Conservation (phyloP, 345 rosid genomes). For the Sapria himalayana region DNA sequence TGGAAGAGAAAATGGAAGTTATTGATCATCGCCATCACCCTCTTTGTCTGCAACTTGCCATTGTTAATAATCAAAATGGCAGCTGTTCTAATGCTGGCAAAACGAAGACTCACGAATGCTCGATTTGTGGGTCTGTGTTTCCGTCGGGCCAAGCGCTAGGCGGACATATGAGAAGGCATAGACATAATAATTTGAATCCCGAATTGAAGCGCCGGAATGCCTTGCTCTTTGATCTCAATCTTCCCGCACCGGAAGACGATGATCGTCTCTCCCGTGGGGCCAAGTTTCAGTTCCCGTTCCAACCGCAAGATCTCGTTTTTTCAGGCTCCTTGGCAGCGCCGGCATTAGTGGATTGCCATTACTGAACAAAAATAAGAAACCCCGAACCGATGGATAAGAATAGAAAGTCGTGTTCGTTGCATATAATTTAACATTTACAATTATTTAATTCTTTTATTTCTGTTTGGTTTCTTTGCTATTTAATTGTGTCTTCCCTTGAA, state of each 20-base stretch:
- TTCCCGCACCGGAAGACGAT: slow-evolving; percentile 83
- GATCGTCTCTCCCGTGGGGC: slow-evolving; percentile 18
- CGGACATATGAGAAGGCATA: slow-evolving; percentile 96
- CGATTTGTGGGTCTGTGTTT: slow-evolving; percentile 82
- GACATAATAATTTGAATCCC: slow-evolving; percentile 8
- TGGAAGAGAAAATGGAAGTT: slow-evolving; percentile 14
- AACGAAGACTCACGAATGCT: slow-evolving; percentile 85
- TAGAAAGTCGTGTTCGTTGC: no score
- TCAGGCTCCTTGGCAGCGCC: no score
- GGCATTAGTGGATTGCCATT: slow-evolving; percentile 79
- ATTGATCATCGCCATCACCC: no score
- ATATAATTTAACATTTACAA: no score
- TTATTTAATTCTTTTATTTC: no score
- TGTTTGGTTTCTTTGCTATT: no score
- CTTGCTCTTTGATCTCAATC: slow-evolving; percentile 69
- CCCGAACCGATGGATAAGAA: no score
- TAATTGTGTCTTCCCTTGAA: no score
- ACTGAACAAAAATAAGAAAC: slow-evolving; percentile 15
- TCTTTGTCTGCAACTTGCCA: slow-evolving; percentile 19
- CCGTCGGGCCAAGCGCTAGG: slow-evolving; percentile 92
- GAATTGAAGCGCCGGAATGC: slow-evolving; percentile 23
- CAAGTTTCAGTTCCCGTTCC: slow-evolving; percentile 35
- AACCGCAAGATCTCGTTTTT: slow-evolving; percentile 24
- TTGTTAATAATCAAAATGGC: slow-evolving; percentile 6
- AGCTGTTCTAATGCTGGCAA: slow-evolving; percentile 16